These are phyloP conservation scores for Selaginella moellendorffii DNA, from an alignment of 75 land plant genomes.

Conservation along the genomic window DNA sequence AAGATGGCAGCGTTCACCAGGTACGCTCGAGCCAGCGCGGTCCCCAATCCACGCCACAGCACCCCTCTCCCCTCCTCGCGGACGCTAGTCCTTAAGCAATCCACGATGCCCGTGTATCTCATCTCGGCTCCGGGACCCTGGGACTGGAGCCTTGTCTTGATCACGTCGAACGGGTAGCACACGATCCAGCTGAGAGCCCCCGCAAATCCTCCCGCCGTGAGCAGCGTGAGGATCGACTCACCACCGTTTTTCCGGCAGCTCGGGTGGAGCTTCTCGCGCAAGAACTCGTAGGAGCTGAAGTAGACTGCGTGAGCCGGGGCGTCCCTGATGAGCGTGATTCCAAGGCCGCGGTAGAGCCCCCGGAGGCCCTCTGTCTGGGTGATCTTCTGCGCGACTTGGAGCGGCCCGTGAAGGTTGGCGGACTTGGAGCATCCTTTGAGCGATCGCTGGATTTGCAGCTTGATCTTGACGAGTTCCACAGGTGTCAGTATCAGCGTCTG, in stretches of 20 bases:
- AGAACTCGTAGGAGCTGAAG: conserved; percentile 78
- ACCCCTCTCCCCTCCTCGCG: conserved; percentile 59
- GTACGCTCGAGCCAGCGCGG: conserved; percentile 74
- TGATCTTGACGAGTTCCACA: conserved; percentile 80
- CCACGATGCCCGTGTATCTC: conserved; percentile 63
- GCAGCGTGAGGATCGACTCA: conserved; percentile 63
- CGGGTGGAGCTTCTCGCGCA: conserved; percentile 73
- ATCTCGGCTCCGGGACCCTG: conserved; percentile 26
- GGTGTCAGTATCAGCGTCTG: conserved; percentile 66
- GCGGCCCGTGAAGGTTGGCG: conserved; percentile 60
- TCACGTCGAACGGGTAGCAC: conserved; percentile 86
- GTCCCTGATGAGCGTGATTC: conserved; percentile 64
- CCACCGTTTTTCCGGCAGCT: conserved; percentile 65
- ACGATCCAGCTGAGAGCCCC: conserved; percentile 90
- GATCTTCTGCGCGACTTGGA: conserved; percentile 38
- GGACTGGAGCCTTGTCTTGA: conserved; percentile 79
- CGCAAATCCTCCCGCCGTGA: conserved; percentile 80
- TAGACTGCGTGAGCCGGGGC: conserved; percentile 83
- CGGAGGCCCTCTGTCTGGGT: conserved; percentile 42
- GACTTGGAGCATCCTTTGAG: background rate
- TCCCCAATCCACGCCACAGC: conserved; percentile 79
- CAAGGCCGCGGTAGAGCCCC: conserved; percentile 74
- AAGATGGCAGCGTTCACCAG: conserved; percentile 89
- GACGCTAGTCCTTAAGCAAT: conserved; percentile 63
- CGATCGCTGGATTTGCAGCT: conserved; percentile 33